A percentile compares a stretch with the other conserved stretches of the same genome.
Conservation (phyloP, 106 monocot species). For the Triglochin maritima region DNA sequence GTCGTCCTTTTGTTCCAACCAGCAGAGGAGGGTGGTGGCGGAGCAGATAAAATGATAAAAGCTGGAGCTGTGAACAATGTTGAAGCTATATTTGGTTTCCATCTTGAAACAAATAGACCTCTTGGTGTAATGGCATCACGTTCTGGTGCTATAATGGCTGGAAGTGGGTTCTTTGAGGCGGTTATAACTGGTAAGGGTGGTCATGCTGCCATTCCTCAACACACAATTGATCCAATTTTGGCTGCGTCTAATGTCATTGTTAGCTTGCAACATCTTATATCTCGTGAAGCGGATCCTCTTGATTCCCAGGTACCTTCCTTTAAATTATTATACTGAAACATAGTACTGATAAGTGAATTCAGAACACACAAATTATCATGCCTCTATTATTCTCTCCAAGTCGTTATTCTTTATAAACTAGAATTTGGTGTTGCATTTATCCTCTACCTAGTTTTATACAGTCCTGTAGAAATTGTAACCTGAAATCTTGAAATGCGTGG, state of each 20-base stretch:
- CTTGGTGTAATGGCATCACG: slow-evolving; percentile 57
- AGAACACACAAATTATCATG: no score
- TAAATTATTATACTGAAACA: not conserved
- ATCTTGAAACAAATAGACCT: slow-evolving; percentile 27
- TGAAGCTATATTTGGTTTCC: slow-evolving; percentile 86
- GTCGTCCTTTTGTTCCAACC: slow-evolving; percentile 89
- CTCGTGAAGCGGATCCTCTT: slow-evolving; percentile 95
- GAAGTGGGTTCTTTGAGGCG: slow-evolving; percentile 87
- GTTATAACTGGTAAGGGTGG: slow-evolving; percentile 95
- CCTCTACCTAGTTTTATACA: no score
- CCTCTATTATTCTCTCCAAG: no score
- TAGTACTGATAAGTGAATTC: no score
- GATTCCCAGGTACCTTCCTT: slow-evolving; percentile 67
- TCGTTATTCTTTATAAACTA: no score
- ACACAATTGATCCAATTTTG: slow-evolving; percentile 87
- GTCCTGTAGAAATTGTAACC: no score
- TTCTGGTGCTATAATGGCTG: slow-evolving; percentile 83
- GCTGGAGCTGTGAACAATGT: slow-evolving; percentile 63
- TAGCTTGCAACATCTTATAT: slow-evolving; percentile 92
- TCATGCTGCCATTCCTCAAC: slow-evolving; percentile 91
- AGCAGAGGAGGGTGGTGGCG: slow-evolving; percentile 92
- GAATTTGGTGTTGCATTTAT: no score
- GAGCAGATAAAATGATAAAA: slow-evolving; percentile 82
- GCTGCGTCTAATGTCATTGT: slow-evolving; percentile 93
- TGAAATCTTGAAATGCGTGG: not conserved